Percentiles rank a stretch among this genome's conserved stretches.
Conservation (phyloP, 305 asterid genomes). For the Andrographis paniculata region DNA sequence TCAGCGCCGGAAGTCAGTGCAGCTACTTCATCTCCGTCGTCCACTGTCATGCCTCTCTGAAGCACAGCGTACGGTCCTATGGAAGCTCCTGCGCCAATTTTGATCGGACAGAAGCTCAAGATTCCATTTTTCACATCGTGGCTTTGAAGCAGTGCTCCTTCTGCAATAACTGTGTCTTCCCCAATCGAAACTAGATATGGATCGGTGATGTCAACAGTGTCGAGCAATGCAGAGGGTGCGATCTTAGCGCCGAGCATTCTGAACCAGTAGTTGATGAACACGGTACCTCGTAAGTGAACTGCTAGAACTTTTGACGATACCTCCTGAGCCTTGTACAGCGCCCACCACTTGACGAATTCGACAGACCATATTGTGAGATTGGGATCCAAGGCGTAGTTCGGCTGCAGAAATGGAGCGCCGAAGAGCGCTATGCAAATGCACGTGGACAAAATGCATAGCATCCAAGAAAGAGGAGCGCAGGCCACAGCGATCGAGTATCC, state of each 20-base stretch:
- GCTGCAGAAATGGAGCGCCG: constrained; percentile 45
- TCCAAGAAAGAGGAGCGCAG: constrained; percentile 51
- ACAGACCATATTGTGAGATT: constrained; percentile 39
- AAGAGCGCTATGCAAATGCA: constrained; percentile 34
- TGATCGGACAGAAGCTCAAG: constrained; percentile 37
- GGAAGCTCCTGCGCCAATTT: constrained; percentile 38
- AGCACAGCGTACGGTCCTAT: constrained; percentile 62
- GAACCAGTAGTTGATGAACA: constrained; percentile 57
- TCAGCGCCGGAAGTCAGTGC: constrained; percentile 26
- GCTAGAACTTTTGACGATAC: constrained; percentile 56
- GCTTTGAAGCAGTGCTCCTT: constrained; percentile 63
- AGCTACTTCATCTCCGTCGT: constrained; percentile 42
- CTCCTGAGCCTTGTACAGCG: constrained; percentile 59
- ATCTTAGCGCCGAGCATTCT: constrained; percentile 55
- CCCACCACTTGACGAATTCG: constrained; percentile 56
- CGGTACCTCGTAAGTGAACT: constrained; percentile 59
- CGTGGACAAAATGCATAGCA: constrained; percentile 39
- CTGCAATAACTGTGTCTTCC: constrained; percentile 50
- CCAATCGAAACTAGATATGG: constrained; percentile 54
- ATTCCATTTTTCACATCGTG: constrained; percentile 62
- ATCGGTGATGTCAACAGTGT: constrained; percentile 54
- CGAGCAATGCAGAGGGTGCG: constrained; percentile 41
- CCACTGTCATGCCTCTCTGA: constrained; percentile 41
- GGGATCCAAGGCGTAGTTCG: constrained; percentile 37
- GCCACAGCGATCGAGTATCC: constrained; percentile 23